Conservation (phyloP, 257 asterid species). For the Nicotiana obtusifolia region DNA sequence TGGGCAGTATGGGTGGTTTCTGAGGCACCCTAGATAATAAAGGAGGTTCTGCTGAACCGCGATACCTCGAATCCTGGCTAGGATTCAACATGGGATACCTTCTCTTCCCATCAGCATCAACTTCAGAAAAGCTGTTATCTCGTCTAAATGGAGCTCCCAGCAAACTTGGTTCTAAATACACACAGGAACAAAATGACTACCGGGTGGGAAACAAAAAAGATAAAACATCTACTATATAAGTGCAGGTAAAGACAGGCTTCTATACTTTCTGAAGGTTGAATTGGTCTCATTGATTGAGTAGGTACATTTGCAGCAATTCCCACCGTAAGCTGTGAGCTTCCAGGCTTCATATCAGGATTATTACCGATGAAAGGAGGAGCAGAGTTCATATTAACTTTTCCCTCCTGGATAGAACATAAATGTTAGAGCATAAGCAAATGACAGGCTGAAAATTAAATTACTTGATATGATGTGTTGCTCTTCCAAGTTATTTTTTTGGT, state of each 20-base stretch:
- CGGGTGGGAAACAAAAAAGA: background rate
- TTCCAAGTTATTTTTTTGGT: background rate
- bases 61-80: constrained; percentile 36
- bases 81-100: constrained; percentile 21
- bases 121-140: constrained; percentile 39
- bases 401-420: constrained; percentile 50
- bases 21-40: constrained; percentile 55
- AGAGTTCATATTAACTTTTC: constrained; percentile 37
- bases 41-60: constrained; percentile 56
- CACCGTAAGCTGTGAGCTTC: constrained; percentile 43
- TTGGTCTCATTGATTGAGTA: constrained; percentile 41
- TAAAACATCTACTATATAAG: background rate
- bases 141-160: constrained; percentile 76
- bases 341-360: constrained; percentile 49
- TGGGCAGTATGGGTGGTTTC: constrained; percentile 33
- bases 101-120: constrained; percentile 34
- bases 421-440: constrained; percentile 11
- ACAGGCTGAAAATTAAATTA: constrained; percentile 3
- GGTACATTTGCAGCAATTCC: constrained; percentile 41
- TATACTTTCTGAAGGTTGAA: constrained; percentile 68
- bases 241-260: background rate
- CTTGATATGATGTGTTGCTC: background rate
- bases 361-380: constrained; percentile 36
- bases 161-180: constrained; percentile 68
- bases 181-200: constrained; percentile 12